Percentiles rank a stretch among this genome's conserved stretches.
phyloP scores from a whole-genome alignment of 306 rosid genomes.

The Leucaena leucocephala region DNA sequence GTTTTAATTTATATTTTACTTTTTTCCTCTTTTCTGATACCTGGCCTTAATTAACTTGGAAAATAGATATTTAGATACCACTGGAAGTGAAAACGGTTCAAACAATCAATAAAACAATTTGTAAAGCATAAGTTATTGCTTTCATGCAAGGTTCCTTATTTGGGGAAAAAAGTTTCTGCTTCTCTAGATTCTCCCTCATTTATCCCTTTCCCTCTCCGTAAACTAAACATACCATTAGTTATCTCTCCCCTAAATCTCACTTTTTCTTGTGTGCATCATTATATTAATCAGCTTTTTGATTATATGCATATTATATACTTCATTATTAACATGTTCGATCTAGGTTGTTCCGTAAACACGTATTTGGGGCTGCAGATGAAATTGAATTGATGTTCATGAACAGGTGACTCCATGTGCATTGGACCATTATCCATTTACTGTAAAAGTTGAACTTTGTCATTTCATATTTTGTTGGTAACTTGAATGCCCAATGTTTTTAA shows the following conservation, averaged over 20 bases:
- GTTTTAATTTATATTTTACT: constrained; percentile 7
- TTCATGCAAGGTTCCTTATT: background rate
- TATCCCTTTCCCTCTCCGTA: too few relatives aligned
- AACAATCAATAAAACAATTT: background rate
- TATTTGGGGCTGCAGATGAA: constrained; percentile 97
- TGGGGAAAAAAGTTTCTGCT: background rate
- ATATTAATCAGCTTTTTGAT: background rate
- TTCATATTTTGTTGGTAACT: constrained; percentile 24
- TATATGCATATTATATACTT: background rate
- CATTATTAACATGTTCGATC: constrained; percentile 22
- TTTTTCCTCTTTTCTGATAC: background rate
- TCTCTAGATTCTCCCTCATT: background rate
- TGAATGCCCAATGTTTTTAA: constrained; percentile 11
- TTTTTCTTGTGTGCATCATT: constrained; percentile 8
- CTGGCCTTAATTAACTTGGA: constrained; percentile 1
- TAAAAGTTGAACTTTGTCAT: constrained; percentile 29
- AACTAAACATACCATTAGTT: background rate
- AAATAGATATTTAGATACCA: background rate
- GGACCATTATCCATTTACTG: constrained; percentile 13
- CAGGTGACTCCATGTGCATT: constrained; percentile 59
- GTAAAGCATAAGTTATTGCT: background rate
- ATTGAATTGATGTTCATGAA: constrained; percentile 92
- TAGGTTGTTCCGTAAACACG: constrained; percentile 83
- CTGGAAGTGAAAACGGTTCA: background rate
- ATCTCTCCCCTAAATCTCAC: background rate